A percentile compares a stretch with the other conserved stretches of the same genome.
phyloP scores from a whole-genome alignment of 2,329 filamentous ascomycete species.

The Bipolaris cookei region DNA sequence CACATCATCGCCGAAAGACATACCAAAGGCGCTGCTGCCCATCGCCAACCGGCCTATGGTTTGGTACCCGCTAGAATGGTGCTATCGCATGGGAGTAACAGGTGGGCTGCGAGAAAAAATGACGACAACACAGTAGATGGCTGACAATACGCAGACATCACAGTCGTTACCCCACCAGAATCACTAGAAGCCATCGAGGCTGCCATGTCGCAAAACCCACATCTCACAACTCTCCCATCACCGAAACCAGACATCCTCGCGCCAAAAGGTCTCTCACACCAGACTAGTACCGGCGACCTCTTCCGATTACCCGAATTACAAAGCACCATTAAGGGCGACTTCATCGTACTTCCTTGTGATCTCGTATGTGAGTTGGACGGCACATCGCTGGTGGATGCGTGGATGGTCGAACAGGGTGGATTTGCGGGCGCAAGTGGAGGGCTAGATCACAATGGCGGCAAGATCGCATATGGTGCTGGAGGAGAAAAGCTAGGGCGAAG shows the following conservation, averaged over 20 bases:
- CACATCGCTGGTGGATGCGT: conserved; percentile 82
- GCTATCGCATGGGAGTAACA: conserved; percentile 79
- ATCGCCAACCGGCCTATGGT: conserved; percentile 88
- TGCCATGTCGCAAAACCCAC: conserved; percentile 78
- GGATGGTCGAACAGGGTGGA: conserved; percentile 84
- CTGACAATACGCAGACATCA: conserved; percentile 50
- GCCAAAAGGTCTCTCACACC: conserved; percentile 76
- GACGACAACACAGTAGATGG: not conserved
- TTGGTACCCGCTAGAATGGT: conserved; percentile 87
- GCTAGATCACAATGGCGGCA: conserved; percentile 48
- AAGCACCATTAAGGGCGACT: conserved; percentile 79
- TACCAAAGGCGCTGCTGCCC: conserved; percentile 80
- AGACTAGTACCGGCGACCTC: conserved; percentile 87
- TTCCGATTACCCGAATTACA: conserved; percentile 84
- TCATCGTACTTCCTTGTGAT: conserved; percentile 90
- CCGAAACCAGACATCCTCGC: conserved; percentile 78
- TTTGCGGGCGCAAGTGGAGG: conserved; percentile 66
- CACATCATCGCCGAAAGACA: conserved; percentile 78
- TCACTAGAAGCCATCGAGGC: conserved; percentile 70
- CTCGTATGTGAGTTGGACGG: conserved; percentile 88
- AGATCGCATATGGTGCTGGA: conserved; percentile 57
- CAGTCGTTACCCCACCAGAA: conserved; percentile 63
- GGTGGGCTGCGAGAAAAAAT: conserved; percentile 52
- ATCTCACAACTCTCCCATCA: conserved; percentile 73
- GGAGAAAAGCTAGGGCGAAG: conserved; percentile 67